phyloP scores from a whole-genome alignment of 2,329 filamentous ascomycete species.

The Trichoderma brevicompactum region DNA sequence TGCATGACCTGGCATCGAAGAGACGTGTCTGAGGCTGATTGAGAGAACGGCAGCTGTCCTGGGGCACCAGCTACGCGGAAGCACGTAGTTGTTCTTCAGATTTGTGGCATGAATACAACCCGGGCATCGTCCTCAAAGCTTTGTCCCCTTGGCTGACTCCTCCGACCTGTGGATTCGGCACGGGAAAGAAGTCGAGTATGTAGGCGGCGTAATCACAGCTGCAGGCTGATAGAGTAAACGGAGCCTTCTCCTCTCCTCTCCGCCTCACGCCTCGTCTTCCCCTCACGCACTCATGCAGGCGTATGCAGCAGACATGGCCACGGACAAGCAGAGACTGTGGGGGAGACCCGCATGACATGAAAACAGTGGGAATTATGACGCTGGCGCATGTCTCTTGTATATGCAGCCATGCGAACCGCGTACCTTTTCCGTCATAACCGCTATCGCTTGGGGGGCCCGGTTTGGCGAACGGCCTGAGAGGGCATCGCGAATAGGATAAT shows the following conservation, averaged over 20 bases:
- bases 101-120: background rate
- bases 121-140: too few relatives aligned
- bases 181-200: background rate
- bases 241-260: constrained; percentile 11
- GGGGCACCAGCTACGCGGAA: background rate
- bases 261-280: constrained; percentile 16
- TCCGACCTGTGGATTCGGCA: background rate
- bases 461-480: background rate
- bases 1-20: background rate
- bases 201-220: background rate
- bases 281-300: constrained; percentile 21
- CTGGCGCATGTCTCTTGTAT: background rate
- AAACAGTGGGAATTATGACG: constrained; percentile 13
- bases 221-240: background rate
- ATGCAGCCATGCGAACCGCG: constrained; percentile 19
- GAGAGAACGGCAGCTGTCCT: constrained; percentile 4
- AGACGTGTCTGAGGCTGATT: constrained; percentile 17
- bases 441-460: background rate
- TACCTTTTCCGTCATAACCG: constrained; percentile 22
- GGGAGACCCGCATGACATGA: constrained; percentile 25
- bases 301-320: constrained; percentile 5
- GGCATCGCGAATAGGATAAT: background rate
- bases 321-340: constrained; percentile 23
- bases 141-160: background rate
- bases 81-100: background rate